Percentiles rank a stretch among this genome's conserved stretches.
Conservation (phyloP, 2,329 filamentous ascomycete species). For the Chrysoporthe austroafricana region DNA sequence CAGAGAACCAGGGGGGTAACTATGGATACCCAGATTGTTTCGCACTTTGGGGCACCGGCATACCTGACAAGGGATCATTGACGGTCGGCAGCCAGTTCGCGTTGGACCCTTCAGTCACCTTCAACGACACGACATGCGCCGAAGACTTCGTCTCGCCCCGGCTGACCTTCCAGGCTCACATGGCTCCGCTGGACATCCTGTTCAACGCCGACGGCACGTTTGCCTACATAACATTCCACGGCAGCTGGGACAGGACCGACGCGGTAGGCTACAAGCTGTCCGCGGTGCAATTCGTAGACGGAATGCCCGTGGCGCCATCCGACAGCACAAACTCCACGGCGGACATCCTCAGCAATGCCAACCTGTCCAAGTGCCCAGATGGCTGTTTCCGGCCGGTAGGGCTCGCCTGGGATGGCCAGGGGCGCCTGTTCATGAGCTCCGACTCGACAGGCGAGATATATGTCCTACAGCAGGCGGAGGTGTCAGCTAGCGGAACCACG, state of each 20-base stretch:
- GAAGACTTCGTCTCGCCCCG: slow-evolving; percentile 51
- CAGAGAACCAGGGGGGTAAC: slow-evolving; percentile 50
- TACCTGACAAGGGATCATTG: slow-evolving; percentile 47
- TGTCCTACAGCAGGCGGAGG: slow-evolving; percentile 45
- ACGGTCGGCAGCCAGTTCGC: slow-evolving; percentile 56
- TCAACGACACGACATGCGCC: slow-evolving; percentile 51
- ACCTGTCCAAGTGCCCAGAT: slow-evolving; percentile 56
- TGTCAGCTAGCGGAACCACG: slow-evolving; percentile 13
- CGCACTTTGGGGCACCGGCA: slow-evolving; percentile 62
- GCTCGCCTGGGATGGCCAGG: slow-evolving; percentile 54
- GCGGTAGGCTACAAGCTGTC: slow-evolving; percentile 47
- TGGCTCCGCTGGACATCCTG: slow-evolving; percentile 72
- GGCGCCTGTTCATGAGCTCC: slow-evolving; percentile 64
- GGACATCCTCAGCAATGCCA: slow-evolving; percentile 59
- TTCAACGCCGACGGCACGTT: slow-evolving; percentile 62
- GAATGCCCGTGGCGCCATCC: slow-evolving; percentile 40
- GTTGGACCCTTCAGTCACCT: slow-evolving; percentile 36
- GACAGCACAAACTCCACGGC: slow-evolving; percentile 52
- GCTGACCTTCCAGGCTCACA: slow-evolving; percentile 66
- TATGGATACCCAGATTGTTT: slow-evolving; percentile 75
- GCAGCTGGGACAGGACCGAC: slow-evolving; percentile 59
- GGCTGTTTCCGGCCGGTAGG: slow-evolving; percentile 67
- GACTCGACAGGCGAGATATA: slow-evolving; percentile 70
- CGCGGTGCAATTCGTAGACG: slow-evolving; percentile 43
- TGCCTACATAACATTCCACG: slow-evolving; percentile 73